Base-by-base conservation (phyloP, 257 asterid species). In the Plantago major region DNA sequence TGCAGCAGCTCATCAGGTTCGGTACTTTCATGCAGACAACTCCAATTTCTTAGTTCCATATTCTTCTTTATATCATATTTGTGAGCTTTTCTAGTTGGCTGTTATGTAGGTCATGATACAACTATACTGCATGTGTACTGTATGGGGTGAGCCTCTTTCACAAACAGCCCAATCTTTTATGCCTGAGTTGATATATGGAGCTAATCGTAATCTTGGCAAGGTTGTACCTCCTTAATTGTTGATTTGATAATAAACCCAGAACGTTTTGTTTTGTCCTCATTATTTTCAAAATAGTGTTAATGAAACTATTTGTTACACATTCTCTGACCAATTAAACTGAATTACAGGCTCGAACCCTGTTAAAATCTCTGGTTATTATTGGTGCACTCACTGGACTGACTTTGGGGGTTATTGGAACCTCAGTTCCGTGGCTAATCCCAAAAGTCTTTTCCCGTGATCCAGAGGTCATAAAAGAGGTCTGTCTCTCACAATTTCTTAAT, bases 131-230 rank as follows among this genome's bases (percentile, higher is more conserved):
- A 74, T 85, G 82, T 92, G 91, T 74, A 65, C 97, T 9, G 94
- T 92, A 60, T 89, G 80, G 79, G 95, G 95, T 60, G 97, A 92
- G 72, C 97, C 97, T 66, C 96, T 92, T 55, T 92, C 99, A 64
- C 97, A 92, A 73, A 92, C 99, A 9, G 93, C 97, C 17, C 99
- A 92, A 76, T 83, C 97, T 46, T 92, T 84, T 79, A 86, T 92
- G 95, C 99, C 97, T 0, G 97, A 89, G 79, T 69, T 84, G 71
- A 64, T 92, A 46, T 84, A 81, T 74, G 99, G 97, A 78, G 89
- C 78, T 46, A 86, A 82, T 44, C 84, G 91, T 61, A 89, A 78
- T 77, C 77, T 86, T 68, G 49, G 80, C 37, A 92, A 92, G 96
- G 98, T 91, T 30, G 67, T 67, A 62, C 50, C 51, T 67, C 17